Conservation (phyloP, 345 rosid genomes). For the Gossypium herbaceum region DNA sequence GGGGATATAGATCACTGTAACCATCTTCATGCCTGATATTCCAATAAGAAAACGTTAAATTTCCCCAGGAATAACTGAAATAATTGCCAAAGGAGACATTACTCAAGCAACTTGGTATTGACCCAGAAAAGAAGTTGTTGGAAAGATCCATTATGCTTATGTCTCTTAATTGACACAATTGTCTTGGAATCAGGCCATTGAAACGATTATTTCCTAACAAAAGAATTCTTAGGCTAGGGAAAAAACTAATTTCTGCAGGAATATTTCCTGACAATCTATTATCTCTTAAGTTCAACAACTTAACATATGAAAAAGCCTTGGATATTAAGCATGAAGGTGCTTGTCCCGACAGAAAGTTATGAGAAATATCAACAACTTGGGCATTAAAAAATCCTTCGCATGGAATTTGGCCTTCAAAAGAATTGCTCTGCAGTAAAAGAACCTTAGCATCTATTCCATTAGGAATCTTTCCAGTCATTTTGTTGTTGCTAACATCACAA, state of each 20-base stretch:
- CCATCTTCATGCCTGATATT: too few species aligned
- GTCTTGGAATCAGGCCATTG: neutral
- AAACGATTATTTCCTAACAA: neutral
- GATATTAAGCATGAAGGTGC: neutral
- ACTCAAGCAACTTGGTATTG: neutral
- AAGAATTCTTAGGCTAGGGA: neutral
- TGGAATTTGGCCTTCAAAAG: neutral
- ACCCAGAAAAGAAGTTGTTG: neutral
- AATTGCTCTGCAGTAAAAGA: neutral
- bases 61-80: too few species aligned
- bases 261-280: neutral
- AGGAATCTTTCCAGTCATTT: slow-evolving; percentile 14
- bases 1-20: too few species aligned
- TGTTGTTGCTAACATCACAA: slow-evolving; percentile 21
- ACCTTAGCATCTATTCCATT: neutral
- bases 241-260: neutral
- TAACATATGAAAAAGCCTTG: neutral
- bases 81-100: neutral
- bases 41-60: too few species aligned
- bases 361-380: neutral
- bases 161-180: neutral
- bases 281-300: neutral
- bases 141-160: neutral
- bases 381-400: neutral
- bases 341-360: neutral